Percentiles rank a stretch among this genome's conserved stretches.
Conservation (phyloP, 2,329 filamentous ascomycete species). For the Eurotiales sp. region DNA sequence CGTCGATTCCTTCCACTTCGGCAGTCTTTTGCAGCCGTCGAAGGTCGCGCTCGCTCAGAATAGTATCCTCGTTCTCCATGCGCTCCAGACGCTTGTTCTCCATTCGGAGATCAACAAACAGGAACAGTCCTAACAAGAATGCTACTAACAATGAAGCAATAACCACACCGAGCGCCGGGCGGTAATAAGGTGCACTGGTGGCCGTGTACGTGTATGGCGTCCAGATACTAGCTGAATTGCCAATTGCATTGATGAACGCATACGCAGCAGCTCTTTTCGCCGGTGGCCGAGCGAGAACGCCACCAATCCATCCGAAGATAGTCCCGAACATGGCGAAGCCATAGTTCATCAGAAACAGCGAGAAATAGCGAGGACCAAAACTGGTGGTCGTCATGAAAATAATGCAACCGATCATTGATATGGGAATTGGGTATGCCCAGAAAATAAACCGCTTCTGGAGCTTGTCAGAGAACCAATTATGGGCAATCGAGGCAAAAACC, state of each 20-base stretch:
- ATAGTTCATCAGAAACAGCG: conserved; percentile 54
- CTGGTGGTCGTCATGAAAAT: conserved; percentile 52
- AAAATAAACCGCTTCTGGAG: conserved; percentile 50
- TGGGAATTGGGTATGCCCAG: conserved; percentile 50
- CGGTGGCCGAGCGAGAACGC: conserved; percentile 49
- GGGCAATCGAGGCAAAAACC: conserved; percentile 46
- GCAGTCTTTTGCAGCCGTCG: conserved; percentile 48
- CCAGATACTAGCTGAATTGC: conserved; percentile 53
- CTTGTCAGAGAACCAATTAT: conserved; percentile 45
- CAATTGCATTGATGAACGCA: conserved; percentile 54
- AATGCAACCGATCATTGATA: conserved; percentile 50
- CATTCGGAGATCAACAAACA: conserved; percentile 37
- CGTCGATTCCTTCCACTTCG: conserved; percentile 49
- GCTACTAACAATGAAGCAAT: conserved; percentile 40
- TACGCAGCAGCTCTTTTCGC: conserved; percentile 54
- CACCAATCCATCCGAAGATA: conserved; percentile 49
- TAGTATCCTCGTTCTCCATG: conserved; percentile 47
- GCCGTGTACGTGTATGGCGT: conserved; percentile 48
- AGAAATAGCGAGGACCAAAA: conserved; percentile 55
- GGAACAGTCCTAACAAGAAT: conserved; percentile 29
- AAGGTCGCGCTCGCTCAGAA: conserved; percentile 47
- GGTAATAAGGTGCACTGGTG: conserved; percentile 37
- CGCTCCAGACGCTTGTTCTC: conserved; percentile 51
- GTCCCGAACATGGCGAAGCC: conserved; percentile 55
- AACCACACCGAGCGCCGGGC: conserved; percentile 39